A percentile compares a stretch with the other conserved stretches of the same genome.
Conservation (phyloP, 2,329 filamentous ascomycete species). For the Paraconiothyrium sp. region DNA sequence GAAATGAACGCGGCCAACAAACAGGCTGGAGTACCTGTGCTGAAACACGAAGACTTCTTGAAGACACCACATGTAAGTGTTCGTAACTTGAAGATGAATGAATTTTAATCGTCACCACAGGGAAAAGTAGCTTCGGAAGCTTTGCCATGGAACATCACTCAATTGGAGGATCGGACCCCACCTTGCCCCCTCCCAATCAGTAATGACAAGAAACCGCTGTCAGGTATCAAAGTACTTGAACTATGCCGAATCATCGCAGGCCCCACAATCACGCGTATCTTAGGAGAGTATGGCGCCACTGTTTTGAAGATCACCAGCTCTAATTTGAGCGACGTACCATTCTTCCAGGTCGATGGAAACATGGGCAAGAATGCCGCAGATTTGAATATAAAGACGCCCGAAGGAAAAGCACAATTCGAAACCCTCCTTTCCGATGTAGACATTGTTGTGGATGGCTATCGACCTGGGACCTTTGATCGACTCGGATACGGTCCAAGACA, state of each 20-base stretch:
- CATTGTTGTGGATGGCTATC: constrained; percentile 72
- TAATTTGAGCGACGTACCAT: constrained; percentile 70
- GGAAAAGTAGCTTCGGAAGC: constrained; percentile 3
- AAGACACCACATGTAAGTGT: constrained; percentile 54
- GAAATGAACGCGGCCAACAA: constrained; percentile 52
- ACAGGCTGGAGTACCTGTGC: constrained; percentile 54
- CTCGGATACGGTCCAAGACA: constrained; percentile 67
- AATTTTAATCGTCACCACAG: not conserved
- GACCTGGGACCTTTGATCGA: constrained; percentile 68
- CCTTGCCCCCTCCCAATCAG: constrained; percentile 38
- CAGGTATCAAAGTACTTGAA: constrained; percentile 74
- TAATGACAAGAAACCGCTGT: constrained; percentile 44
- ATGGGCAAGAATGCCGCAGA: constrained; percentile 29
- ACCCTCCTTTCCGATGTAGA: constrained; percentile 67
- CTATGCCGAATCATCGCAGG: constrained; percentile 76
- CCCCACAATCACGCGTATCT: constrained; percentile 70
- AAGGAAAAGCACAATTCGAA: constrained; percentile 63
- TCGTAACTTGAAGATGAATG: constrained; percentile 40
- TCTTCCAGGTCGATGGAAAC: constrained; percentile 74
- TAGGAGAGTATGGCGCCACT: constrained; percentile 74
- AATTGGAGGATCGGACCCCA: constrained; percentile 42
- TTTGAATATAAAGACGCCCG: not conserved
- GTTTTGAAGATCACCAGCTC: constrained; percentile 74
- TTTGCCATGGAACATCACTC: constrained; percentile 2
- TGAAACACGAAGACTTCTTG: constrained; percentile 54